These are phyloP conservation scores for Calonectria ilicicola DNA, from an alignment of 2,329 filamentous ascomycete genomes.

Conservation along the genomic window DNA sequence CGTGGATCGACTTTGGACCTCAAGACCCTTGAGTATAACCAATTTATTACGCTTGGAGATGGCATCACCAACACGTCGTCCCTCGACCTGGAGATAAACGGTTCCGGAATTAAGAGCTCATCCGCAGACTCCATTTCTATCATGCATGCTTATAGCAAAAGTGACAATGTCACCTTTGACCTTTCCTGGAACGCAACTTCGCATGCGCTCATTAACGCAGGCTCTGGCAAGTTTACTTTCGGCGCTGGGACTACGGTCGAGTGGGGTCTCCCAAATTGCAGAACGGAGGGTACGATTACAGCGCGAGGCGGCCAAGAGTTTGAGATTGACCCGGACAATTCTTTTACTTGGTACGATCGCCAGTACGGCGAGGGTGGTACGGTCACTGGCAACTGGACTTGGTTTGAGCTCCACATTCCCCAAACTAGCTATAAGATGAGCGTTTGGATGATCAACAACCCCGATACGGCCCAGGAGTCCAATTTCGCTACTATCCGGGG, in stretches of 20 bases:
- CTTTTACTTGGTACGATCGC: background rate
- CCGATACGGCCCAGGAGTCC: background rate
- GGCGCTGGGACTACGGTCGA: background rate
- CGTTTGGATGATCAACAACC: background rate
- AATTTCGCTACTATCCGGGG: background rate
- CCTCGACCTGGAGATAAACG: background rate
- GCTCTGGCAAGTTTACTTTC: background rate
- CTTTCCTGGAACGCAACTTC: background rate
- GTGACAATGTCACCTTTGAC: background rate
- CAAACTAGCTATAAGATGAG: background rate
- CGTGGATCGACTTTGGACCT: background rate
- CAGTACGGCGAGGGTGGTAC: background rate
- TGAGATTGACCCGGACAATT: background rate
- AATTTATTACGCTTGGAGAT: background rate
- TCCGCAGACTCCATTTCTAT: background rate
- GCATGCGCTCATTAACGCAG: background rate
- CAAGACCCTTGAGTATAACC: background rate
- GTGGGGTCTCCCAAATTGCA: background rate
- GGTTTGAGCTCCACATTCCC: background rate
- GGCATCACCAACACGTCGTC: background rate
- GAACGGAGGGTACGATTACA: background rate
- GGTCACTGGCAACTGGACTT: background rate
- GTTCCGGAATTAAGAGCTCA: background rate
- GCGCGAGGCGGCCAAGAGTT: background rate
- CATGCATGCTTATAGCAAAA: background rate